Evolutionary conservation across 352 stramenopile genomes (phyloP), one percentile per base, ranked within the genome.

Genomic region (Phytopythium cucurbitacearum): DNA sequence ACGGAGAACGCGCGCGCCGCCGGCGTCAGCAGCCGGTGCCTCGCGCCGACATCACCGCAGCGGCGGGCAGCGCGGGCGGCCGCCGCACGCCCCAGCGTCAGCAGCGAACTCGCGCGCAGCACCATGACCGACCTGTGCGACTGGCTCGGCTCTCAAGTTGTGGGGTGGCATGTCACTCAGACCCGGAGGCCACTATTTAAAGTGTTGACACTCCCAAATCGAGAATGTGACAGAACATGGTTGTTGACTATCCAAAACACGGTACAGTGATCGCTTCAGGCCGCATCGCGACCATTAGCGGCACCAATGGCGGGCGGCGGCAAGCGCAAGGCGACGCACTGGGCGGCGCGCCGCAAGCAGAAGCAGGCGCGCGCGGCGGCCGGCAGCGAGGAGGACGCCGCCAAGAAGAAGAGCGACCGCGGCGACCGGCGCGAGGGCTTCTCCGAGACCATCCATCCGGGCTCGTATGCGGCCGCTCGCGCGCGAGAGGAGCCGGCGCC

Each of bases 251-350:
- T 28, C 21, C 21, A 28, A 28, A 28, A 28, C 21, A 28, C 21
- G 21, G 21, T 28, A 28, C 21, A 28, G 21, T 28, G 21, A 28
- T 28, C 21, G 21, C 21, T 28, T 28, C 21, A 28, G 21, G 21
- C 21, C 21, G 21, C 21, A 28, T 28, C 2, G 21, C 1, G 21
- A 28, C 21, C 21, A 28, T 28, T 28, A 28, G 21, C 21, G 21
- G 21, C 21, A 28, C 21, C 21, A 28, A 28, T 28, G 21, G 21
- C 21, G 21, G 21, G 21, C 62, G 63, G 59, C 5, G 73, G 73
- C 40, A 89, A 92, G 78, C 75, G 78, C 28, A 86, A 87, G 62
- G 62, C 67, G 59, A 86, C 67, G 9, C 81, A 92, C 54, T 92
- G 80, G 79, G 64, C 71, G 3, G 79, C 73, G 56, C 80, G 80